Conservation (phyloP, 2,329 filamentous ascomycete species). For the Penicillium sp. region DNA sequence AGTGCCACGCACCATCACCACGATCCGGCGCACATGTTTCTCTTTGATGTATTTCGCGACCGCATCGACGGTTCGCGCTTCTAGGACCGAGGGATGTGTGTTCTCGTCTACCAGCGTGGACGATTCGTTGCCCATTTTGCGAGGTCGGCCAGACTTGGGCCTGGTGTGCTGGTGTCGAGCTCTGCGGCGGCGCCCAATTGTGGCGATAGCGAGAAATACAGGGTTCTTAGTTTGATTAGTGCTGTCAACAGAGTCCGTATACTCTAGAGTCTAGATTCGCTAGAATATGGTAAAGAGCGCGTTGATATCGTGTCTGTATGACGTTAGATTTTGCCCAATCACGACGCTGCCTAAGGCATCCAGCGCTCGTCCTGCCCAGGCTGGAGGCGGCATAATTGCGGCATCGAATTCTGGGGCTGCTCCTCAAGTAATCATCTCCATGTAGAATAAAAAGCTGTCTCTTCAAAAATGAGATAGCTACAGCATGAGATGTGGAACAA, state of each 20-base stretch:
- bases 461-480: background rate
- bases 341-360: conserved; percentile 21
- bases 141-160: conserved; percentile 24
- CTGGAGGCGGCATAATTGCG: background rate
- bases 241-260: background rate
- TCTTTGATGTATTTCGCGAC: conserved; percentile 81
- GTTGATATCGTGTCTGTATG: conserved; percentile 12
- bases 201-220: conserved; percentile 12
- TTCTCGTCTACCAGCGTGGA: conserved; percentile 70
- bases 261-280: background rate
- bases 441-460: background rate
- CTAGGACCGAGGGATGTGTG: conserved; percentile 67
- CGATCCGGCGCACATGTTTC: conserved; percentile 70
- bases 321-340: conserved; percentile 19
- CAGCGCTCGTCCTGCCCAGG: background rate
- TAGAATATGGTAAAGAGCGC: background rate
- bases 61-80: conserved; percentile 70
- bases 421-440: background rate
- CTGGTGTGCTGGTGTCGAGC: conserved; percentile 26
- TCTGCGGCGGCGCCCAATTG: conserved; percentile 32
- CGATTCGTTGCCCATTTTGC: conserved; percentile 81
- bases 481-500: background rate
- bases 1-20: conserved; percentile 69
- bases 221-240: background rate
- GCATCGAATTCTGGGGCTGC: background rate